These are phyloP conservation scores for Tricholoma furcatifolium DNA, from an alignment of 768 basidiomycete species.

Conservation along the genomic window DNA sequence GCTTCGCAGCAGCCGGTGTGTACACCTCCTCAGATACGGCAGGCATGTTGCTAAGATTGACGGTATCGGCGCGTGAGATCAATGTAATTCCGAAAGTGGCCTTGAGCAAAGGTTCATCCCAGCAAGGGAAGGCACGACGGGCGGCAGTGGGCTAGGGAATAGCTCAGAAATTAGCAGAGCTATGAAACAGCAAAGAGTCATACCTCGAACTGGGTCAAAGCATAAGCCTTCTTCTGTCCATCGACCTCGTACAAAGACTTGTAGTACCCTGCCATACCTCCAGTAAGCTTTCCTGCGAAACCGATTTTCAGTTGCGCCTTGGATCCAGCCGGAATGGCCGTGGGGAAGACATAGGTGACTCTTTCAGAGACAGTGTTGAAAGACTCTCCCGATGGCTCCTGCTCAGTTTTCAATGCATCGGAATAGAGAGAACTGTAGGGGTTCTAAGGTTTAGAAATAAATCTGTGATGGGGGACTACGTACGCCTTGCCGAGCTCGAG, in stretches of 20 bases:
- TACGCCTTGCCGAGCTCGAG: slow-evolving; percentile 57
- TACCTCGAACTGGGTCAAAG: slow-evolving; percentile 90
- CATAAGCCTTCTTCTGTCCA: slow-evolving; percentile 64
- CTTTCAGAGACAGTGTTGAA: slow-evolving; percentile 67
- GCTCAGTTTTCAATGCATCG: slow-evolving; percentile 49
- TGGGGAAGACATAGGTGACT: slow-evolving; percentile 56
- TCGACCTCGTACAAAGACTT: slow-evolving; percentile 61
- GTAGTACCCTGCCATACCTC: slow-evolving; percentile 84
- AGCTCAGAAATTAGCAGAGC: slow-evolving; percentile 2
- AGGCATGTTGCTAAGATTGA: slow-evolving; percentile 88
- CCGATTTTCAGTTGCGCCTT: slow-evolving; percentile 68
- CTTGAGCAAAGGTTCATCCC: slow-evolving; percentile 93
- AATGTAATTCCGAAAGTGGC: slow-evolving; percentile 77
- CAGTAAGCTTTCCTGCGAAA: slow-evolving; percentile 68
- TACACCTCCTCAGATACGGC: slow-evolving; percentile 56
- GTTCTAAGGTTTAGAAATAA: neutral
- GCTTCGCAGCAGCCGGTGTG: slow-evolving; percentile 27
- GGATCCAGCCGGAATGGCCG: slow-evolving; percentile 60
- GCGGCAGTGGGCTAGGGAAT: slow-evolving; percentile 75
- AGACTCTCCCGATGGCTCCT: slow-evolving; percentile 41
- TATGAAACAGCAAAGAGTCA: slow-evolving; percentile 1
- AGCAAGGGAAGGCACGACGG: slow-evolving; percentile 80
- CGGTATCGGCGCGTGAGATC: slow-evolving; percentile 74
- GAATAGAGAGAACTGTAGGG: slow-evolving; percentile 45
- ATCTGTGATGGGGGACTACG: slow-evolving; percentile 12